Percentiles rank a stretch among this genome's conserved stretches.
These are phyloP conservation scores for Acorus calamus DNA, from an alignment of 106 monocot genomes.

Conservation along the genomic window DNA sequence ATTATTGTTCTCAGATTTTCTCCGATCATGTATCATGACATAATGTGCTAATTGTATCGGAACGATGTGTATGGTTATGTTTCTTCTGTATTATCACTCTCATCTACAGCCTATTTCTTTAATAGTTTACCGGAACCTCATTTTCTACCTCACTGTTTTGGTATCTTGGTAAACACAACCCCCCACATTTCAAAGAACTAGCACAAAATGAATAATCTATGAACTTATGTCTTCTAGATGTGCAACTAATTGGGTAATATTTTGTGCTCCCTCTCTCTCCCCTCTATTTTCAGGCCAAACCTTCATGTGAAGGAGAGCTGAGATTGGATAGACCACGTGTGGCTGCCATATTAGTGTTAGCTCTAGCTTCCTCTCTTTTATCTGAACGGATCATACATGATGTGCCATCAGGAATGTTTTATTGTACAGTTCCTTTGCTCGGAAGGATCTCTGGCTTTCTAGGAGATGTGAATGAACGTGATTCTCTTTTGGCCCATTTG, in stretches of 20 bases:
- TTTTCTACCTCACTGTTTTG: too few relatives aligned
- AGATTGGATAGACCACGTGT: constrained; percentile 42
- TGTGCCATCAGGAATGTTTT: constrained; percentile 41
- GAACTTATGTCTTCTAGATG: neutral
- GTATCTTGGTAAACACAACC: too few relatives aligned
- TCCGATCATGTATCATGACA: too few relatives aligned
- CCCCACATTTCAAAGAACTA: too few relatives aligned
- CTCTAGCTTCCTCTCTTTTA: constrained; percentile 38
- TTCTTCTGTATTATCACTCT: too few relatives aligned
- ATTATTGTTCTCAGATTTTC: too few relatives aligned
- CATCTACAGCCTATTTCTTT: too few relatives aligned
- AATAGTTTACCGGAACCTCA: too few relatives aligned
- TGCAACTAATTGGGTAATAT: neutral
- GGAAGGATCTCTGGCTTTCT: constrained; percentile 50
- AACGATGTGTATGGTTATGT: too few relatives aligned
- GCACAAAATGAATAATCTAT: too few relatives aligned
- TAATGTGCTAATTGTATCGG: too few relatives aligned
- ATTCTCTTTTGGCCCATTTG: constrained; percentile 54
- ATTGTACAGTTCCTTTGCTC: constrained; percentile 51
- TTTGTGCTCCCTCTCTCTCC: neutral
- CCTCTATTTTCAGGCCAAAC: constrained; percentile 27
- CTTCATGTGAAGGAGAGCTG: constrained; percentile 39
- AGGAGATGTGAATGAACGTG: constrained; percentile 21
- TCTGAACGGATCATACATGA: constrained; percentile 13
- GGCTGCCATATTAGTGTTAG: constrained; percentile 41